phyloP scores from a whole-genome alignment of 2,329 filamentous ascomycete genomes.

The Ophiostoma fasciatum region DNA sequence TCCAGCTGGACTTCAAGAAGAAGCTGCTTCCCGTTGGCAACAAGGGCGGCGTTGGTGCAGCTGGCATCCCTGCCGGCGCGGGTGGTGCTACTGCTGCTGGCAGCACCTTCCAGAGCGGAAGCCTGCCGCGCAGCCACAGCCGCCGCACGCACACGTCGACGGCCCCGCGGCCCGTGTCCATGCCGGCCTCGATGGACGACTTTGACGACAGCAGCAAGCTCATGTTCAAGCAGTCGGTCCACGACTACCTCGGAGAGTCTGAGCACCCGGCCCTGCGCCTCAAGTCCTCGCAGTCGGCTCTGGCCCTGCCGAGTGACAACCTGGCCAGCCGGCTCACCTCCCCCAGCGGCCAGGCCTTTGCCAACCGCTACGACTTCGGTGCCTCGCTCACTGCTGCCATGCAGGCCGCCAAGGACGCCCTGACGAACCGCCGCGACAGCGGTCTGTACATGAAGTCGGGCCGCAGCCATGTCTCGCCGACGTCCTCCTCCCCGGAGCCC shows the following conservation, averaged over 20 bases:
- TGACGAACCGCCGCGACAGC: constrained; percentile 41
- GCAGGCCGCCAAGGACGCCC: constrained; percentile 52
- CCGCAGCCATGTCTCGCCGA: too few relatives aligned
- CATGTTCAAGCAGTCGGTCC: constrained; percentile 43
- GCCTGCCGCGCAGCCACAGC: constrained; percentile 53
- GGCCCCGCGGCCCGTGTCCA: constrained; percentile 36
- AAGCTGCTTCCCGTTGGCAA: constrained; percentile 51
- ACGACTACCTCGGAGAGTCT: constrained; percentile 49
- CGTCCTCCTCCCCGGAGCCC: too few relatives aligned
- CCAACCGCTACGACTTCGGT: constrained; percentile 89
- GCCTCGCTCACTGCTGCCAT: constrained; percentile 80
- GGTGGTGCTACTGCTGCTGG: too few relatives aligned
- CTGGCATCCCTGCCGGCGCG: too few relatives aligned
- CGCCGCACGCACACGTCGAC: constrained; percentile 29
- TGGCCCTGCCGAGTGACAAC: constrained; percentile 49
- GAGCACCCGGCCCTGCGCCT: constrained; percentile 45
- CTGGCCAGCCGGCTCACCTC: constrained; percentile 34
- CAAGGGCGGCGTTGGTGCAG: constrained; percentile 39
- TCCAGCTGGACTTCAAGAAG: constrained; percentile 85
- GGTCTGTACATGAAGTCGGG: constrained; percentile 41
- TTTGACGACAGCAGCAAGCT: constrained; percentile 49
- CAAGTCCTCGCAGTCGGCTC: constrained; percentile 51
- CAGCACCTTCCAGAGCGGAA: constrained; percentile 1
- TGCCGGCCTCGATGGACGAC: constrained; percentile 50
- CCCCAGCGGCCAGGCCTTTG: constrained; percentile 60